These are phyloP conservation scores for Cicer cuneatum DNA, from an alignment of 306 rosid genomes.

Conservation along the genomic window DNA sequence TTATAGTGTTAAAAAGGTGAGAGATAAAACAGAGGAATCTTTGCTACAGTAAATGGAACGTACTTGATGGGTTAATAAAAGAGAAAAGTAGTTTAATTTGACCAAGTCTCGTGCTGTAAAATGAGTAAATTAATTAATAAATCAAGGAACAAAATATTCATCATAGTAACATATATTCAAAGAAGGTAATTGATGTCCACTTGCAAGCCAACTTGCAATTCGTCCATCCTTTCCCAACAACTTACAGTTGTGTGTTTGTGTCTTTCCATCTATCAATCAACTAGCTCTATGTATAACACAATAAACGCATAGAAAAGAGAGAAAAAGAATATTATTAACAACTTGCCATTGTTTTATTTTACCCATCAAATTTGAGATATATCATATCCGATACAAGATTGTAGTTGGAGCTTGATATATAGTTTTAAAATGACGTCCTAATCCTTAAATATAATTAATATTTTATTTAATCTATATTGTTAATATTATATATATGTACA, in stretches of 20 bases:
- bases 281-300: conserved; percentile 6
- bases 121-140: conserved; percentile 19
- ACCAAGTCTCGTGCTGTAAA: conserved; percentile 37
- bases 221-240: conserved; percentile 43
- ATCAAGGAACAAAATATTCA: not conserved
- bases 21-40: conserved; percentile 23
- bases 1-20: not conserved
- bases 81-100: conserved; percentile 8
- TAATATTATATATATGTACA: not conserved
- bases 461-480: not conserved
- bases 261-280: conserved; percentile 10
- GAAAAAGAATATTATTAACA: conserved; percentile 42
- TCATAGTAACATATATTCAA: conserved; percentile 8
- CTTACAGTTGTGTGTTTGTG: conserved; percentile 27
- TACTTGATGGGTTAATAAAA: not conserved
- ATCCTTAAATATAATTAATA: not conserved
- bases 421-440: conserved; percentile 28
- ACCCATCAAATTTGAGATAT: conserved; percentile 50
- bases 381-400: conserved; percentile 47
- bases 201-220: conserved; percentile 66
- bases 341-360: conserved; percentile 54
- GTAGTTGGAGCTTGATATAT: not conserved
- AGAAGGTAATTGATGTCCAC: conserved; percentile 51
- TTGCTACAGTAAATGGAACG: conserved; percentile 3
- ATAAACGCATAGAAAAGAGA: conserved; percentile 1